phyloP scores from a whole-genome alignment of 257 asterid genomes.

The Nyctanthes arbortristis region DNA sequence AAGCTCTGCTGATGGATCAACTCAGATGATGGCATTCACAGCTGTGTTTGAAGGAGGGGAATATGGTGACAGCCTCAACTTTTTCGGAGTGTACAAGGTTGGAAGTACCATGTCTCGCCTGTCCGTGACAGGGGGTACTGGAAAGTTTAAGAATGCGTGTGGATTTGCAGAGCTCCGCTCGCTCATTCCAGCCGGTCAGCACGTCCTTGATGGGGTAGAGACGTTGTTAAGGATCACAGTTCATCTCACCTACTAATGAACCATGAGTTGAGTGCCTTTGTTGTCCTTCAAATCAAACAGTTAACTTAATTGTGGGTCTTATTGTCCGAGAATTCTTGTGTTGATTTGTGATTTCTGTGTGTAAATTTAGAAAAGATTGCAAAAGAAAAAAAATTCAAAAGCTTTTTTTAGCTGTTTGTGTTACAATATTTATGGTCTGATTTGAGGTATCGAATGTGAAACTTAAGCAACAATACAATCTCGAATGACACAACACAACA shows the following conservation, averaged over 20 bases:
- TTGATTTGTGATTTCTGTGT: neutral
- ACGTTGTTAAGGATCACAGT: constrained; percentile 44
- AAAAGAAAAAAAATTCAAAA: neutral
- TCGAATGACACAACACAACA: too few species aligned
- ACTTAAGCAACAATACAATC: neutral
- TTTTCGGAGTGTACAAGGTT: constrained; percentile 49
- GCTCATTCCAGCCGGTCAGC: constrained; percentile 53
- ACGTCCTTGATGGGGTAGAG: constrained; percentile 49
- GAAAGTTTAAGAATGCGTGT: constrained; percentile 53
- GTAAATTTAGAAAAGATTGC: neutral
- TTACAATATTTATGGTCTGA: neutral
- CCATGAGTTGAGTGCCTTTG: too few species aligned
- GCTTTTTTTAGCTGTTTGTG: too few species aligned
- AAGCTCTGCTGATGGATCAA: constrained; percentile 51
- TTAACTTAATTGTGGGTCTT: constrained; percentile 14
- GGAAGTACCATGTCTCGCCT: constrained; percentile 51
- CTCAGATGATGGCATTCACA: constrained; percentile 56
- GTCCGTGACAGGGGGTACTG: constrained; percentile 52
- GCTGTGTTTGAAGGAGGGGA: constrained; percentile 61
- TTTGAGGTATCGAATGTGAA: too few species aligned
- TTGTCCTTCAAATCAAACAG: too few species aligned
- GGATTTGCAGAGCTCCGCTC: constrained; percentile 51
- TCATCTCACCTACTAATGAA: constrained; percentile 41
- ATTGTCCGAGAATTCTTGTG: constrained; percentile 22
- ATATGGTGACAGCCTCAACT: constrained; percentile 50